Conservation (phyloP, 495 filamentous ascomycete genomes). For the Penicillium soppii region DNA sequence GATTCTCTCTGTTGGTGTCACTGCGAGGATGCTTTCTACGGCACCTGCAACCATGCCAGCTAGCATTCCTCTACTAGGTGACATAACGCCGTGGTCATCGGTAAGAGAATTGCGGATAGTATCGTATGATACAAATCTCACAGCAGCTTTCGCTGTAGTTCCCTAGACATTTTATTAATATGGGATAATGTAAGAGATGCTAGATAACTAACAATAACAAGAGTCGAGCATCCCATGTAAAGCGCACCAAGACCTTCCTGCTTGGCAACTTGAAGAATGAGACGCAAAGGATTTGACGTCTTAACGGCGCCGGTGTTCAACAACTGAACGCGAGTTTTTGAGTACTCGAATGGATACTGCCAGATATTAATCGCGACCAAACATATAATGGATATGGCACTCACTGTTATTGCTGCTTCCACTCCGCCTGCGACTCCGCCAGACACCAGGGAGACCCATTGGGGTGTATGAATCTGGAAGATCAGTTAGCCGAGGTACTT, state of each 20-base stretch:
- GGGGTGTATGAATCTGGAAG: too few relatives aligned
- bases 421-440: too few relatives aligned
- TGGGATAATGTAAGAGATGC: not conserved
- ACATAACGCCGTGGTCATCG: slow-evolving; percentile 57
- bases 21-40: slow-evolving; percentile 56
- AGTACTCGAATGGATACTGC: slow-evolving; percentile 65
- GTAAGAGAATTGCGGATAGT: slow-evolving; percentile 59
- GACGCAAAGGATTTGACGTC: slow-evolving; percentile 52
- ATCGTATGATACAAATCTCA: slow-evolving; percentile 66
- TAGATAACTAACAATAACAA: slow-evolving; percentile 43
- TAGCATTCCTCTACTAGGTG: slow-evolving; percentile 53
- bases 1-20: slow-evolving; percentile 66
- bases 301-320: slow-evolving; percentile 42
- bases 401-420: too few relatives aligned
- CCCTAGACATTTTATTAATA: slow-evolving; percentile 24
- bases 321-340: slow-evolving; percentile 64
- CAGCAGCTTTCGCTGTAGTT: slow-evolving; percentile 63
- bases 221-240: slow-evolving; percentile 63
- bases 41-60: slow-evolving; percentile 64
- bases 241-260: slow-evolving; percentile 57
- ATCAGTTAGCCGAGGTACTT: too few relatives aligned
- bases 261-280: slow-evolving; percentile 48
- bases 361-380: too few relatives aligned
- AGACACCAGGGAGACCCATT: too few relatives aligned
- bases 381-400: too few relatives aligned